Base-by-base conservation (phyloP, 495 filamentous ascomycete species). In the Tuber aestivum region DNA sequence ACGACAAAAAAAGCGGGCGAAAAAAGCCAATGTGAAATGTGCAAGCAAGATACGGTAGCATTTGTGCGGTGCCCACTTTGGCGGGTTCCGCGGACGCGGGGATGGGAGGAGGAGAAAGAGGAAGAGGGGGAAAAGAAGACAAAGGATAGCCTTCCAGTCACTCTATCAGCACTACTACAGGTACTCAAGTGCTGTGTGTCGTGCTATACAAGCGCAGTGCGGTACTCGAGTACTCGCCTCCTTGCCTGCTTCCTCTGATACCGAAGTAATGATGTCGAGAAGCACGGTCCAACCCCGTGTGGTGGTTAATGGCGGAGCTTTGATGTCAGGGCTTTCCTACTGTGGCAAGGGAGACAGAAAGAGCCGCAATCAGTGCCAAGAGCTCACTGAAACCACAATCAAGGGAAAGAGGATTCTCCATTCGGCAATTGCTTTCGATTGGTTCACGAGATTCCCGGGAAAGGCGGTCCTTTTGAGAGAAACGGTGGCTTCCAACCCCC, bases 401-500 rank as follows among this genome's bases (percentile, higher is more conserved):
- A 27, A 65, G 56, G 56, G 18, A 65, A 65, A 65, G n/a, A 7
- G n/a, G 32, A 32, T 65, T 79, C 78, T 75, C 78, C 70, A 79
- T 79, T 79, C 70, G 78, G 78, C 73, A 71, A 65, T 65, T 65
- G 2, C n/a, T 65, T 65, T 16, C 56, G 18, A 65, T 65, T 14
- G n/a, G 56, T 65, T 65, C 27, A 32, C n/a, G 27, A 61, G 27
- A 78, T 78, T 77, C 41, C 77, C 56, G 61, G 76, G 76, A 75
- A 79, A 38, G 40, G 50, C 41, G 48, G 70, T 69, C 41, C 69
- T 41, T 41, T 50, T 35, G 40, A 40, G 69, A 68, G 72, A 79
- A 77, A 56, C 50, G 1, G 50, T 23, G n/a, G 56, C 56, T 32
- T 32, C 56, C 9, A 65, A 32, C 56, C 56, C 56, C 56, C 56